phyloP scores from a whole-genome alignment of 2,329 filamentous ascomycete species.

The Colletotrichum truncatum region DNA sequence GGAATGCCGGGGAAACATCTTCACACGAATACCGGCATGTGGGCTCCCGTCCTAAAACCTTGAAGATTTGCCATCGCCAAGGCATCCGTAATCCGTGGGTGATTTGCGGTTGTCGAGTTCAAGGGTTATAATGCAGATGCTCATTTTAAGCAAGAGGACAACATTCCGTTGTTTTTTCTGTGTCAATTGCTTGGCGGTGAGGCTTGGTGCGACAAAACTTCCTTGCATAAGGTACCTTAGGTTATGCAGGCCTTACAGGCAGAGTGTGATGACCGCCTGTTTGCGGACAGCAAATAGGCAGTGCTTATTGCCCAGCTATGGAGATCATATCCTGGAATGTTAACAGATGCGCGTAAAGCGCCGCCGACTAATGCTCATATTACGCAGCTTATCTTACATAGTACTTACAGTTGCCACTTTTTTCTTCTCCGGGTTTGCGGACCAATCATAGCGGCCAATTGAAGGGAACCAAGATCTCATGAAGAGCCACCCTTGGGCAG shows the following conservation, averaged over 20 bases:
- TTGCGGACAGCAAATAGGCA: not conserved
- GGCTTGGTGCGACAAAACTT: too few relatives aligned
- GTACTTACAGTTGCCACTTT: constrained; percentile 5
- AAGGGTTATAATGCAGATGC: too few relatives aligned
- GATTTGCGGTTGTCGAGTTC: too few relatives aligned
- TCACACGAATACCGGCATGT: not conserved
- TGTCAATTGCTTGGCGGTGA: too few relatives aligned
- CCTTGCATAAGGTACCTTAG: not conserved
- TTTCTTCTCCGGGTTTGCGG: not conserved
- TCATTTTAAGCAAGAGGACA: too few relatives aligned
- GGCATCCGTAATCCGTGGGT: too few relatives aligned
- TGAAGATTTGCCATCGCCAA: too few relatives aligned
- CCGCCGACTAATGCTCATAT: not conserved
- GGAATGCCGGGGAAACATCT: not conserved
- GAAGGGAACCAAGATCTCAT: not conserved
- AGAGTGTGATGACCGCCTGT: not conserved
- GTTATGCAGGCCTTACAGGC: not conserved
- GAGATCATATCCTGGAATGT: constrained; percentile 5
- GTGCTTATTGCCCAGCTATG: not conserved
- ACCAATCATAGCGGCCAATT: not conserved
- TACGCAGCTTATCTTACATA: not conserved
- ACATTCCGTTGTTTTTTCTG: too few relatives aligned
- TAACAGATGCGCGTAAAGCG: not conserved
- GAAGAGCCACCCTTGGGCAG: constrained; percentile 1
- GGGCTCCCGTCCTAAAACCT: constrained; percentile 6